Evolutionary conservation across 306 rosid species (phyloP), one percentile per base, ranked within the genome.

Genomic region (Vigna radiata): DNA sequence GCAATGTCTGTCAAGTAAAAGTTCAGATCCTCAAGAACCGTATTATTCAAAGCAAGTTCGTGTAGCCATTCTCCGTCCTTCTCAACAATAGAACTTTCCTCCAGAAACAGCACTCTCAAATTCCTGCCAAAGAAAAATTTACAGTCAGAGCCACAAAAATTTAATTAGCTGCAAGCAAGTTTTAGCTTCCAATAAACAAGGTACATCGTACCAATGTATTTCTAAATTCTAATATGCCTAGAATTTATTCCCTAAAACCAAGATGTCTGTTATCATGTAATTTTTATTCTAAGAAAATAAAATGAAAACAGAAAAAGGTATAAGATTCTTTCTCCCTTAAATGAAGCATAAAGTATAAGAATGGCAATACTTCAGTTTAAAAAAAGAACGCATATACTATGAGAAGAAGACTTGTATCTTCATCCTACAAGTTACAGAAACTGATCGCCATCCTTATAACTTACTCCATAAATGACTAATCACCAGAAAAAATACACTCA

Each of bases 1-100:
- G 16, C 48, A 78, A 94, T 84, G 17, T 95, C 93, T 1, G 98
- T 95, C 97, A 95, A 84, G 77, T 95, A 95, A 76, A 95, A 92
- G 52, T 92, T 95, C 27, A 95, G 73, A 12, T 87, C 81, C 79
- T 92, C 98, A 39, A 95, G 93, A 62, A 87, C 98, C 7, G 95
- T 85, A 77, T 95, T 95, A 88, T 90, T 90, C 16, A 31, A 25
- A 46, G 98, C 97, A 80, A 95, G 96, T 84, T 87, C 91, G 37
- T 90, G 96, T 15, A 95, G 83, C 98, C 98, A 95, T n/a, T 87
- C 72, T 0, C 95, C 92, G 73, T 89, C 92, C 1, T 69, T 79
- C 83, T 92, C 96, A 9, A 0, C 1, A 56, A 95, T 88, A 21
- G 71, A 0, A 85, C 97, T 95, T 87, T 95, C 98, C 87, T 95